A percentile compares a stretch with the other conserved stretches of the same genome.
Evolutionary conservation across 371 early-diverging fungal genomes (phyloP).

Genomic region (Mucor lusitanicus): DNA sequence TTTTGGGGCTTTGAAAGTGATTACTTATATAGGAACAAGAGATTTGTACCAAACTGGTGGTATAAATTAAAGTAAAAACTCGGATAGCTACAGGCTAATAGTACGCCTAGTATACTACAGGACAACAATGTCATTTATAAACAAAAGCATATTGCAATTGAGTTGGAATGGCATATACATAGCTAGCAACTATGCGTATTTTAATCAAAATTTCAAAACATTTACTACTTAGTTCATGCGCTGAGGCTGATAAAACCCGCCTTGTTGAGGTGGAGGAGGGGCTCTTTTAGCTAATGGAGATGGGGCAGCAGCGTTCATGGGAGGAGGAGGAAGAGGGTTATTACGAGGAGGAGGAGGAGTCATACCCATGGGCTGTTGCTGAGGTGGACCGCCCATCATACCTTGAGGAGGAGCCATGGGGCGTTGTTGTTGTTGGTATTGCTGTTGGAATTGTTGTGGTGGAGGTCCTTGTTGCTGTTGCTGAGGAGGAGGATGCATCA

Average conservation of each 20-base stretch:
- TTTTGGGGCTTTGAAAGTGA: too few species aligned
- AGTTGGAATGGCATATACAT: too few species aligned
- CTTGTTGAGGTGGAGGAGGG: conserved; percentile 16
- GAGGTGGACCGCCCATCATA: conserved; percentile 5
- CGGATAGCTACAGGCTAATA: too few species aligned
- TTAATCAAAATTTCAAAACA: neutral
- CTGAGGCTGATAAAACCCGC: conserved; percentile 12
- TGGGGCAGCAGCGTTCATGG: conserved; percentile 39
- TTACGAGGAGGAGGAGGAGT: conserved; percentile 5
- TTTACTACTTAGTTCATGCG: conserved; percentile 8
- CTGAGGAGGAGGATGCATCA: conserved; percentile 4
- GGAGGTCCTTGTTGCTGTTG: neutral
- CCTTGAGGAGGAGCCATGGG: conserved; percentile 13
- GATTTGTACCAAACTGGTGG: too few species aligned
- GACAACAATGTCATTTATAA: too few species aligned
- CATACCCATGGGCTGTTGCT: neutral
- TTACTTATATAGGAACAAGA: too few species aligned
- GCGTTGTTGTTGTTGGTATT: neutral
- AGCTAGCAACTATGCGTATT: too few species aligned
- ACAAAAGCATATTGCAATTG: too few species aligned
- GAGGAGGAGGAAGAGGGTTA: conserved; percentile 35
- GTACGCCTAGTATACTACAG: too few species aligned
- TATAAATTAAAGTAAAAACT: too few species aligned
- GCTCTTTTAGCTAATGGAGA: conserved; percentile 3
- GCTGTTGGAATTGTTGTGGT: conserved; percentile 3